Evolutionary conservation across 768 basidiomycete genomes (phyloP).

Genomic region (Suillus spraguei): DNA sequence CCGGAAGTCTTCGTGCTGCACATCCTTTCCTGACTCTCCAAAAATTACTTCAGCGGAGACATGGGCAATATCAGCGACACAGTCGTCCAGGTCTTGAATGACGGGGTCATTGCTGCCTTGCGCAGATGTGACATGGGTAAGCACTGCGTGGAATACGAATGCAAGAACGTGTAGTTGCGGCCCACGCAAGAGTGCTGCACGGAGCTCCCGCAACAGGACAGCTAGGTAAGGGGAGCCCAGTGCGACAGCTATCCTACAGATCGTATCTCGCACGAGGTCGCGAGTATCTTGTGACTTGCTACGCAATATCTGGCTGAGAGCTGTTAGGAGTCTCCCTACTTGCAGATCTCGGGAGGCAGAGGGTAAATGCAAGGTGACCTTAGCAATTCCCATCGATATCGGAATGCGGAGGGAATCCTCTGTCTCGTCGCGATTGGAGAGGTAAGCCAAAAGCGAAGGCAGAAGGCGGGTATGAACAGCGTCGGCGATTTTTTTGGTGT

Average conservation of each 20-base stretch:
- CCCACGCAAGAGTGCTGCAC: conserved; percentile 84
- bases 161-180: conserved; percentile 95
- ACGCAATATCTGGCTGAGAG: conserved; percentile 87
- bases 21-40: conserved; percentile 90
- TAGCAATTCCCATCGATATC: conserved; percentile 82
- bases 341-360: conserved; percentile 61
- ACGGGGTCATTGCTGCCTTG: conserved; percentile 44
- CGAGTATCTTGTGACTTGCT: conserved; percentile 93
- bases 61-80: conserved; percentile 77
- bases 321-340: conserved; percentile 75
- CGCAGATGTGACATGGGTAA: conserved; percentile 76
- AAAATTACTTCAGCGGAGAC: conserved; percentile 90
- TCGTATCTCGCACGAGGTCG: conserved; percentile 80
- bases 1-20: conserved; percentile 87
- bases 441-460: conserved; percentile 75
- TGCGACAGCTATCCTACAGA: conserved; percentile 75
- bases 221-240: conserved; percentile 78
- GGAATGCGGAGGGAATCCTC: conserved; percentile 90
- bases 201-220: conserved; percentile 74
- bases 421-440: conserved; percentile 81
- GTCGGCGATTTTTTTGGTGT: conserved; percentile 57
- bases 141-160: conserved; percentile 76
- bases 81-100: conserved; percentile 72
- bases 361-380: conserved; percentile 83
- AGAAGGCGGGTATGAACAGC: conserved; percentile 76